Evolutionary conservation across 805 yeast genomes (phyloP).

Genomic region (Pichia heedii): DNA sequence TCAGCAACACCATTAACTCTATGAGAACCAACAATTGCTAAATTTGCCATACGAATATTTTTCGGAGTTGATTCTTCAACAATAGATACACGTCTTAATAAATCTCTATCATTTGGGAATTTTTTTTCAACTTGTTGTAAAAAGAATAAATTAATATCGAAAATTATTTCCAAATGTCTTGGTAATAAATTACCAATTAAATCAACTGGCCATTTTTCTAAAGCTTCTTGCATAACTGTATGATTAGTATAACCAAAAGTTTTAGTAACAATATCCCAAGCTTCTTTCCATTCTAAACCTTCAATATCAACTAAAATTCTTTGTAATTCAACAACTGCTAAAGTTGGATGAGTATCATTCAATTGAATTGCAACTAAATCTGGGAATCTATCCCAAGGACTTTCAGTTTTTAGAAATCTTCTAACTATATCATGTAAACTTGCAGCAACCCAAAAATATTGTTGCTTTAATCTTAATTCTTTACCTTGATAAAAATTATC

Average conservation of each 20-base stretch:
- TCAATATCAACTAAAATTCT: conserved; percentile 80
- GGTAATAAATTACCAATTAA: conserved; percentile 73
- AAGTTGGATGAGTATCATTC: conserved; percentile 91
- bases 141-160: conserved; percentile 74
- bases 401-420: conserved; percentile 70
- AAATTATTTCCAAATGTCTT: conserved; percentile 84
- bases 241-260: conserved; percentile 93
- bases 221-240: conserved; percentile 90
- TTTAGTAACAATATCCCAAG: conserved; percentile 73
- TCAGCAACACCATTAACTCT: conserved; percentile 95
- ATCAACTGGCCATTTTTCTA: conserved; percentile 92
- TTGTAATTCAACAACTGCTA: conserved; percentile 84
- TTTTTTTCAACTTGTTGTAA: conserved; percentile 62
- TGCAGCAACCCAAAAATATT: conserved; percentile 95
- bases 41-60: conserved; percentile 84
- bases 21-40: conserved; percentile 89
- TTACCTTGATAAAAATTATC: conserved; percentile 89
- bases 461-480: conserved; percentile 87
- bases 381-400: conserved; percentile 76
- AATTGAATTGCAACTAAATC: conserved; percentile 86
- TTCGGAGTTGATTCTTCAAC: conserved; percentile 77
- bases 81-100: conserved; percentile 65
- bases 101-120: conserved; percentile 67
- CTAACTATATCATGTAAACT: conserved; percentile 85
- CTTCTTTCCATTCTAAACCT: conserved; percentile 69